phyloP scores from a whole-genome alignment of 1,284 basidiomycete species.

The Leccinum pachyderme region DNA sequence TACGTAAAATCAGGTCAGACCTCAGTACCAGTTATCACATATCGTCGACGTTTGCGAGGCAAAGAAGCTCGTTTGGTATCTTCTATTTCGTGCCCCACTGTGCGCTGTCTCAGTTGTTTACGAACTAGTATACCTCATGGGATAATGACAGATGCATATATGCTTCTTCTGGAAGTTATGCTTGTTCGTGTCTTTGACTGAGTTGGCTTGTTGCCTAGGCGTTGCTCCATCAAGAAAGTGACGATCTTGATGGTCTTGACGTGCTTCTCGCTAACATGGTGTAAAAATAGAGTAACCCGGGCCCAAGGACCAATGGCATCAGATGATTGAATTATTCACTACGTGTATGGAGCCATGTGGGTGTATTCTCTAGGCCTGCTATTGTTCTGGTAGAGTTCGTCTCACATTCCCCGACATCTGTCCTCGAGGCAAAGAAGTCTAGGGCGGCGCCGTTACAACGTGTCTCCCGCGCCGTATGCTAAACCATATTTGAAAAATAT shows the following conservation, averaged over 20 bases:
- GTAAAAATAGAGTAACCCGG: neutral
- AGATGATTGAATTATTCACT: too few species aligned
- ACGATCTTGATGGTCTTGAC: neutral
- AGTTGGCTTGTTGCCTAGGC: neutral
- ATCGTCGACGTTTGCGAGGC: constrained; percentile 17
- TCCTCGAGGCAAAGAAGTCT: neutral
- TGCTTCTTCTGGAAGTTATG: neutral
- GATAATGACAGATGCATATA: neutral
- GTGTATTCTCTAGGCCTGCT: neutral
- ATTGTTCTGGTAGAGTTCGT: too few species aligned
- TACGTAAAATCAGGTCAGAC: too few species aligned
- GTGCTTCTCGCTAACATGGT: neutral
- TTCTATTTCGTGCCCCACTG: constrained; percentile 10
- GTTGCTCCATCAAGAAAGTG: neutral
- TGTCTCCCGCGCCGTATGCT: neutral
- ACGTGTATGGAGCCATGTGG: neutral
- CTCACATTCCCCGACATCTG: neutral
- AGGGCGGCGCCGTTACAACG: neutral
- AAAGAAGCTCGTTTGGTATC: constrained; percentile 16
- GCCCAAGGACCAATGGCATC: too few species aligned
- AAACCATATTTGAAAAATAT: neutral
- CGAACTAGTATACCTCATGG: too few species aligned
- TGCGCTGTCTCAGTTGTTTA: neutral
- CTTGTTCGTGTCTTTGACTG: neutral
- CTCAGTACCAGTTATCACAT: neutral